phyloP scores from a whole-genome alignment of 2,329 filamentous ascomycete genomes.

The Raffaelea albimanens region DNA sequence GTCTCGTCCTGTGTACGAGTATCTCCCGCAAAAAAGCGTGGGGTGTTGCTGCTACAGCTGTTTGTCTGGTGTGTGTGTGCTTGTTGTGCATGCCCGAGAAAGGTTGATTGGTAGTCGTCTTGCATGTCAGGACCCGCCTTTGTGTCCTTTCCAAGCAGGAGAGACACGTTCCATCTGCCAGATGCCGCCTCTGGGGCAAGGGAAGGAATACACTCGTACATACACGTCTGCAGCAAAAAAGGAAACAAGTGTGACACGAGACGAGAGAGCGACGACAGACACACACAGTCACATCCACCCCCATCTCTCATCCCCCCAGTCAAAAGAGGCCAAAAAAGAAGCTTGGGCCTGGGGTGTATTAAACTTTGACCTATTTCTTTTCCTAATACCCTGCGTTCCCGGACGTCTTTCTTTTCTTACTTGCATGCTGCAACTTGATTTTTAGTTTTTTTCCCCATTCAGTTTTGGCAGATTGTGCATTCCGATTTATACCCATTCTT shows the following conservation, averaged over 20 bases:
- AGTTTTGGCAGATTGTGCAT: no score
- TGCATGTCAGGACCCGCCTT: constrained; percentile 10
- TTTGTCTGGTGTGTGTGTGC: no score
- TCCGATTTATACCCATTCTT: background rate
- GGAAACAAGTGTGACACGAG: no score
- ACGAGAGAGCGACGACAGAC: no score
- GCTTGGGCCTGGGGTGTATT: background rate
- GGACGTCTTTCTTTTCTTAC: background rate
- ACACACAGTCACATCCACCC: no score
- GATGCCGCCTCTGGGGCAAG: constrained; percentile 1
- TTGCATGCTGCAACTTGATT: background rate
- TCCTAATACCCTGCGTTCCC: background rate
- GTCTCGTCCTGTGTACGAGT: no score
- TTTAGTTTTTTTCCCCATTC: background rate
- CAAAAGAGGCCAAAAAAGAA: no score
- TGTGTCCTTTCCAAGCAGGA: background rate
- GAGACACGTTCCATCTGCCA: background rate
- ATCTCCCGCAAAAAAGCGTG: constrained; percentile 19
- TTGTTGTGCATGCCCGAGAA: constrained; percentile 1
- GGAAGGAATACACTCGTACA: no score
- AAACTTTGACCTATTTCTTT: background rate
- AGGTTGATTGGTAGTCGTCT: constrained; percentile 10
- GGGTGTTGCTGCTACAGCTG: no score
- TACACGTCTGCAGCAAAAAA: background rate
- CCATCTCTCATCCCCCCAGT: no score